phyloP scores from a whole-genome alignment of 2,329 filamentous ascomycete genomes.

The Talaromyces sp. region DNA sequence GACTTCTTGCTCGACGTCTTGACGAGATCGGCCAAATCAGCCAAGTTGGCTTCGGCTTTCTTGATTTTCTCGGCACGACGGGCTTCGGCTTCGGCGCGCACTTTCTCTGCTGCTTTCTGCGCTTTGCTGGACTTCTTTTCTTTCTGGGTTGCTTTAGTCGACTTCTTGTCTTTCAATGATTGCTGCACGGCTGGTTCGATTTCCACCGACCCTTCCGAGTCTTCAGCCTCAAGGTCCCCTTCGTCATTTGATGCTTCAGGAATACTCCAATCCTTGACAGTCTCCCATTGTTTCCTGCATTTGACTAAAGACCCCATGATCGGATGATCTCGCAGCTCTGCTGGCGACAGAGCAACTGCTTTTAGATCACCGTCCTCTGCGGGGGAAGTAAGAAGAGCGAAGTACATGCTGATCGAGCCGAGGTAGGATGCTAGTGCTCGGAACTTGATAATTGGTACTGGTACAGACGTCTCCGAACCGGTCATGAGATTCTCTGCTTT shows the following conservation, averaged over 20 bases:
- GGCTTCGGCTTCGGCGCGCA: constrained; percentile 51
- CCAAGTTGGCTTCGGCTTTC: constrained; percentile 64
- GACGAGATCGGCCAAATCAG: constrained; percentile 61
- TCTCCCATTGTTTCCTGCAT: constrained; percentile 75
- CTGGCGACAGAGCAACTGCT: constrained; percentile 61
- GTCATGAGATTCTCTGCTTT: constrained; percentile 46
- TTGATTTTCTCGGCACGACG: constrained; percentile 50
- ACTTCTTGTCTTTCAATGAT: constrained; percentile 27
- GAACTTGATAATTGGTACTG: constrained; percentile 65
- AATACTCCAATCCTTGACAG: constrained; percentile 61
- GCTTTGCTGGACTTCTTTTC: constrained; percentile 46
- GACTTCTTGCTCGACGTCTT: constrained; percentile 45
- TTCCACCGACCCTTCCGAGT: constrained; percentile 19
- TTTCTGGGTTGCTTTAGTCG: constrained; percentile 18
- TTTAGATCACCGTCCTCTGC: constrained; percentile 54
- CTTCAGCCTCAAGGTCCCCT: constrained; percentile 23
- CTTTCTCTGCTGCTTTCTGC: constrained; percentile 47
- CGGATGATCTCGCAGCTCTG: constrained; percentile 80
- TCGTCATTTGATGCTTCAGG: constrained; percentile 34
- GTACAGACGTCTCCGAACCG: constrained; percentile 39
- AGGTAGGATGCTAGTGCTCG: constrained; percentile 81
- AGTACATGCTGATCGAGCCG: constrained; percentile 84
- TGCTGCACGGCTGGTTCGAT: constrained; percentile 11
- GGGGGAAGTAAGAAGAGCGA: constrained; percentile 83
- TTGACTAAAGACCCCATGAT: constrained; percentile 81